Percentiles rank a stretch among this genome's conserved stretches.
phyloP scores from a whole-genome alignment of 805 yeast species.

The Saturnispora ahearnii region DNA sequence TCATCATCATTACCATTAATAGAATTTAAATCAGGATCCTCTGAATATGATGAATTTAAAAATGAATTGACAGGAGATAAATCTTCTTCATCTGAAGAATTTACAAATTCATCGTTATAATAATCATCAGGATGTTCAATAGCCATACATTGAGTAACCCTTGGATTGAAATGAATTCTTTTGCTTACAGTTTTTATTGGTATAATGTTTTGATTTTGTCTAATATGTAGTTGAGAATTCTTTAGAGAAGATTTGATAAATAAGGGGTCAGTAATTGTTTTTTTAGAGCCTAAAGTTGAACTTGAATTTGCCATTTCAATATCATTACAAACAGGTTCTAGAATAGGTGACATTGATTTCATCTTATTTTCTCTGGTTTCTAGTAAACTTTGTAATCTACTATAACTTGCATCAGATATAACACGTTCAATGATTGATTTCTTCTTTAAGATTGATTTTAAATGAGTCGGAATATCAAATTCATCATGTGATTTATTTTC shows the following conservation, averaged over 20 bases:
- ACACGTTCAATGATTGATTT: conserved; percentile 77
- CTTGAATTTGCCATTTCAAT: conserved; percentile 11
- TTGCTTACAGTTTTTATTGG: conserved; percentile 21
- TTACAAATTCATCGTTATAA: conserved; percentile 11
- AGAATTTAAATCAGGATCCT: conserved; percentile 13
- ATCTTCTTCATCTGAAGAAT: conserved; percentile 18
- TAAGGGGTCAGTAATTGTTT: conserved; percentile 7
- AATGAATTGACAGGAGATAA: conserved; percentile 11
- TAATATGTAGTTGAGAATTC: conserved; percentile 9
- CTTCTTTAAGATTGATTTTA: conserved; percentile 84
- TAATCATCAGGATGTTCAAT: conserved; percentile 30
- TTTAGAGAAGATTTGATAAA: conserved; percentile 13
- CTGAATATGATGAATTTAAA: conserved; percentile 8
- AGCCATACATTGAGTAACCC: conserved; percentile 91
- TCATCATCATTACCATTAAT: not conserved
- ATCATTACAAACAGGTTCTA: conserved; percentile 20
- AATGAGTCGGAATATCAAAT: conserved; percentile 21
- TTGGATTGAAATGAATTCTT: conserved; percentile 86
- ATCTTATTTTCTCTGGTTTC: conserved; percentile 25
- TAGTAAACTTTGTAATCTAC: conserved; percentile 24
- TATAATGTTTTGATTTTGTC: conserved; percentile 5
- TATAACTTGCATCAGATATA: conserved; percentile 45
- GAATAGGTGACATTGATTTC: conserved; percentile 25
- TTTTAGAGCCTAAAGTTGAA: conserved; percentile 7
- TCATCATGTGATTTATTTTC: conserved; percentile 1